These are phyloP conservation scores for Pelargonium hybrid DNA, from an alignment of 441 rosid genomes.

Conservation along the genomic window DNA sequence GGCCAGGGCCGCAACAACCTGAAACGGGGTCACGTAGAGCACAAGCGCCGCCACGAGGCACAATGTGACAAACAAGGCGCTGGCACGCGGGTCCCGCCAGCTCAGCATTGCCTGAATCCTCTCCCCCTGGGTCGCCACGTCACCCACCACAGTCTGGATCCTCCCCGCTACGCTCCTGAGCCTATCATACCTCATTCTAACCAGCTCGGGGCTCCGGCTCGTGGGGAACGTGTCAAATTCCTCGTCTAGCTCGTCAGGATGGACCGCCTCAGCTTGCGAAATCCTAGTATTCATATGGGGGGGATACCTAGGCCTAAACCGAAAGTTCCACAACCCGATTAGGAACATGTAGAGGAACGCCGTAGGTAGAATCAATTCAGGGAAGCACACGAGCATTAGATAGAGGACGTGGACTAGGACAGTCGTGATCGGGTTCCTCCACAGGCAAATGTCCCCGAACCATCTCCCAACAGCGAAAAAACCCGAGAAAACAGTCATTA, in stretches of 20 bases:
- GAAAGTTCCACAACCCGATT: conserved; percentile 81
- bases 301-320: conserved; percentile 78
- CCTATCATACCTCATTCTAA: conserved; percentile 81
- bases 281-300: conserved; percentile 90
- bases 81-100: conserved; percentile 93
- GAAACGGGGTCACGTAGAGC: conserved; percentile 80
- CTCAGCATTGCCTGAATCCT: conserved; percentile 69
- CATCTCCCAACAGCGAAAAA: conserved; percentile 62
- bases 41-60: conserved; percentile 70
- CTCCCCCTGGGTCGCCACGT: conserved; percentile 87
- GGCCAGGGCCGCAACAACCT: conserved; percentile 56
- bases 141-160: conserved; percentile 84
- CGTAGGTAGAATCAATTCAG: conserved; percentile 78
- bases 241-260: conserved; percentile 84
- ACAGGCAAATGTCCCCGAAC: conserved; percentile 67
- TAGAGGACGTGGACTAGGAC: conserved; percentile 78
- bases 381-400: conserved; percentile 81
- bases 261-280: conserved; percentile 77
- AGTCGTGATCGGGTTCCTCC: conserved; percentile 79
- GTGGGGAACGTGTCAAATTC: conserved; percentile 92
- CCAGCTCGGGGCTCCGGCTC: conserved; percentile 50
- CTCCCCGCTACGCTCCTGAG: conserved; percentile 80
- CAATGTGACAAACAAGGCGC: conserved; percentile 49
- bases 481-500: conserved; percentile 78
- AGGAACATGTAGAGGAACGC: conserved; percentile 83